These are phyloP conservation scores for Neofusicoccum sp. DNA, from an alignment of 2,329 filamentous ascomycete genomes.

Conservation along the genomic window DNA sequence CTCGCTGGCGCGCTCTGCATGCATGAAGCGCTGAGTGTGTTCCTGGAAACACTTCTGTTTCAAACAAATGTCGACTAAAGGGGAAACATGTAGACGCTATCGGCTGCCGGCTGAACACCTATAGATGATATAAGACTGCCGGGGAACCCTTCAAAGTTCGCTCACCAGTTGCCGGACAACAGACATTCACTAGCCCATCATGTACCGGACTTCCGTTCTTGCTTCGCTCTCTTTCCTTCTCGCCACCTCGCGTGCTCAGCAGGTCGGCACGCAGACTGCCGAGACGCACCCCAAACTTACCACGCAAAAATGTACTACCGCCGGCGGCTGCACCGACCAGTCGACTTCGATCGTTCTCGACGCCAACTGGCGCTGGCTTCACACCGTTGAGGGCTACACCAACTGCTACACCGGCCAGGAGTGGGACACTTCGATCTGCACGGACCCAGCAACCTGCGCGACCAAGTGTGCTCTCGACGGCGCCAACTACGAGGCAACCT, in stretches of 20 bases:
- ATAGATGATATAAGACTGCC: conserved; percentile 1
- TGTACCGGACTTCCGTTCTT: conserved; percentile 44
- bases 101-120: background rate
- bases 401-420: conserved; percentile 54
- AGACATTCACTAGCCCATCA: conserved; percentile 27
- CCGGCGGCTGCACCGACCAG: conserved; percentile 43
- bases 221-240: conserved; percentile 41
- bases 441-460: conserved; percentile 41
- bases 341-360: conserved; percentile 45
- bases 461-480: conserved; percentile 47
- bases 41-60: background rate
- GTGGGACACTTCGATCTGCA: conserved; percentile 46
- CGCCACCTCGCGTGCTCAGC: conserved; percentile 45
- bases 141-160: background rate
- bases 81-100: background rate
- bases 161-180: conserved; percentile 18
- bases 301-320: conserved; percentile 45
- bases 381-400: conserved; percentile 47
- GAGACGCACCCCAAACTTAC: conserved; percentile 47
- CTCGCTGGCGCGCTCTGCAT: conserved; percentile 1
- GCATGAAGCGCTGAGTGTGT: conserved; percentile 6
- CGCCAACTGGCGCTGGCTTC: conserved; percentile 55
- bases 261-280: conserved; percentile 43
- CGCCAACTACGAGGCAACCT: conserved; percentile 47
- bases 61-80: background rate